phyloP scores from a whole-genome alignment of 495 filamentous ascomycete genomes.

The Xylaria palmicola region DNA sequence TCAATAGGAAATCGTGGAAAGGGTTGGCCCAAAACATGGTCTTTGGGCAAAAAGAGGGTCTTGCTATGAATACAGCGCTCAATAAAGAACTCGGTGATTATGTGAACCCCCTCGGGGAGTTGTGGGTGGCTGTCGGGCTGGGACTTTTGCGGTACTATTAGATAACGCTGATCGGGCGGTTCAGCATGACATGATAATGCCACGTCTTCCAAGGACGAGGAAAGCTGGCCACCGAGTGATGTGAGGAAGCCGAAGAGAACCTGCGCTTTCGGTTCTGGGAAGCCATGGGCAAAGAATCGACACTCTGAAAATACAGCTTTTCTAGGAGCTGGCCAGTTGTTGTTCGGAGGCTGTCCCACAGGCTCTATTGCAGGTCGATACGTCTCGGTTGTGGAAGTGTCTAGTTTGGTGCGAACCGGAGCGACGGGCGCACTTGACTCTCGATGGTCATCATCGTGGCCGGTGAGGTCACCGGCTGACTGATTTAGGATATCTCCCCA shows the following conservation, averaged over 20 bases:
- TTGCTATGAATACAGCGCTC: slow-evolving; percentile 82
- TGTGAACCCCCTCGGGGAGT: slow-evolving; percentile 38
- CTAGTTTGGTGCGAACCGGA: not conserved
- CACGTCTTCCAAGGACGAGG: slow-evolving; percentile 44
- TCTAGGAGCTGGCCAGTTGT: slow-evolving; percentile 3
- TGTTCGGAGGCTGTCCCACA: slow-evolving; percentile 9
- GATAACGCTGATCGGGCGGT: slow-evolving; percentile 34
- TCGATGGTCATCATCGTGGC: not conserved
- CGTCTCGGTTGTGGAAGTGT: slow-evolving; percentile 1
- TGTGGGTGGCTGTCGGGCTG: slow-evolving; percentile 39
- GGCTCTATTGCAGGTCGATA: slow-evolving; percentile 11
- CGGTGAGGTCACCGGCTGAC: slow-evolving; percentile 25
- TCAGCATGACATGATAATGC: slow-evolving; percentile 26
- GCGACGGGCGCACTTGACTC: slow-evolving; percentile 10
- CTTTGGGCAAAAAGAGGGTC: slow-evolving; percentile 63
- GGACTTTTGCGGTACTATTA: slow-evolving; percentile 51
- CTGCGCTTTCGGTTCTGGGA: slow-evolving; percentile 42
- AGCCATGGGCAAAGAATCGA: slow-evolving; percentile 66
- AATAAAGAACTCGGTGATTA: slow-evolving; percentile 90
- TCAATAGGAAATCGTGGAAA: slow-evolving; percentile 66
- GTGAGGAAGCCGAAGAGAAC: slow-evolving; percentile 45
- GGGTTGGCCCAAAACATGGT: slow-evolving; percentile 71
- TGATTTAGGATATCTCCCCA: slow-evolving; percentile 79
- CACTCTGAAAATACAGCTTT: slow-evolving; percentile 53
- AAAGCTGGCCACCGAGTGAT: slow-evolving; percentile 46